These are phyloP conservation scores for Myxozyma neotropica DNA, from an alignment of 805 yeast genomes.

Conservation along the genomic window DNA sequence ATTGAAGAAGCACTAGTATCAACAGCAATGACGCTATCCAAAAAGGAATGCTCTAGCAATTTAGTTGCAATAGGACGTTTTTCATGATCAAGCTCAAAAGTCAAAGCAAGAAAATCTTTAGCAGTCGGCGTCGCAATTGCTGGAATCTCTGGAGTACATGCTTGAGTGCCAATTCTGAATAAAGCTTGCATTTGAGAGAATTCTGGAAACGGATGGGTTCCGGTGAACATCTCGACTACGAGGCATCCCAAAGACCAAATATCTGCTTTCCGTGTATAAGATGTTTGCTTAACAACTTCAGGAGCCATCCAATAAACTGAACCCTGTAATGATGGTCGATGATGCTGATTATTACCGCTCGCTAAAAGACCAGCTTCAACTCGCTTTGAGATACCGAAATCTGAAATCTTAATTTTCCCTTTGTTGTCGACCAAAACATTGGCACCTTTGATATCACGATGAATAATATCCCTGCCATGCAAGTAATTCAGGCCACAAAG, in stretches of 20 bases:
- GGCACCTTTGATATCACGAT: conserved; percentile 88
- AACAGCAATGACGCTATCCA: conserved; percentile 19
- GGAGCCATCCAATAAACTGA: conserved; percentile 99
- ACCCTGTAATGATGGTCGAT: conserved; percentile 87
- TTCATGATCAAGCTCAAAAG: conserved; percentile 75
- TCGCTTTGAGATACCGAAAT: conserved; percentile 79
- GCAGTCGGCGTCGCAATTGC: conserved; percentile 64
- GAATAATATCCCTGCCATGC: conserved; percentile 75
- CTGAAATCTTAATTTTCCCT: conserved; percentile 81
- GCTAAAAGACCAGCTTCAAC: conserved; percentile 56
- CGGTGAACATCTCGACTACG: conserved; percentile 92
- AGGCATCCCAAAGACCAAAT: conserved; percentile 98
- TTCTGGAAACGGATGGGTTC: conserved; percentile 93
- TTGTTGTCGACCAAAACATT: conserved; percentile 78
- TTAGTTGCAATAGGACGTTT: conserved; percentile 75
- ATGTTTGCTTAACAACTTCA: conserved; percentile 92
- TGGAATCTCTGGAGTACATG: conserved; percentile 75
- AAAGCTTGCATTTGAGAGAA: conserved; percentile 97
- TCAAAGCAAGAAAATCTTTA: conserved; percentile 60
- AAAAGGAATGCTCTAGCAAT: conserved; percentile 64
- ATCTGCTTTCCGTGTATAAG: conserved; percentile 89
- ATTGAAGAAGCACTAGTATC: background rate
- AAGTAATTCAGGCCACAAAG: conserved; percentile 72
- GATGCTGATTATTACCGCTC: conserved; percentile 38
- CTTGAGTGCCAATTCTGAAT: conserved; percentile 81